Evolutionary conservation across 257 asterid genomes (phyloP).

Genomic region (Solanum megistacrolobum): DNA sequence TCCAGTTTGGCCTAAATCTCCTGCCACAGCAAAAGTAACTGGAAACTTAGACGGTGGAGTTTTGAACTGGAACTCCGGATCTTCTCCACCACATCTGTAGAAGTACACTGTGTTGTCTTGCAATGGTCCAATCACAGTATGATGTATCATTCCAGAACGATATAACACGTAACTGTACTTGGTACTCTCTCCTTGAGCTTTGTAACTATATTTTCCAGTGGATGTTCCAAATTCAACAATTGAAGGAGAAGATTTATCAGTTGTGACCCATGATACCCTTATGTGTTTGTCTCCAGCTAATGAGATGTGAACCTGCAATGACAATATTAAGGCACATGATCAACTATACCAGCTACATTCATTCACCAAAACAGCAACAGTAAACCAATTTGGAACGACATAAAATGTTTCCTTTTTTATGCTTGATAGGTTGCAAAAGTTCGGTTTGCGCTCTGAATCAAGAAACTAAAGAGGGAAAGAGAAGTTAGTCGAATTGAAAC

Average conservation of each 20-base stretch:
- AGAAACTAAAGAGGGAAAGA: neutral
- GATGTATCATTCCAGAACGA: constrained; percentile 73
- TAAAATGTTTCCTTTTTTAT: neutral
- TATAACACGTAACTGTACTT: constrained; percentile 54
- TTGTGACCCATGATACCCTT: constrained; percentile 68
- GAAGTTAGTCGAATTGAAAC: neutral
- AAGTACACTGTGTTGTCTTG: constrained; percentile 45
- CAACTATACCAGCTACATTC: neutral
- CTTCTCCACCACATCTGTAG: constrained; percentile 77
- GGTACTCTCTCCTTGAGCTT: constrained; percentile 54
- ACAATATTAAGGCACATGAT: neutral
- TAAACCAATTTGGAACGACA: neutral
- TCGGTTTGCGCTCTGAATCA: neutral
- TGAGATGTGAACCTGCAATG: constrained; percentile 78
- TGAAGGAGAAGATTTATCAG: constrained; percentile 41
- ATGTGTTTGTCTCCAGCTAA: constrained; percentile 74
- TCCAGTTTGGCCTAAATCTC: constrained; percentile 93
- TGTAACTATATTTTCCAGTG: constrained; percentile 37
- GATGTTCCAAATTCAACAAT: constrained; percentile 72
- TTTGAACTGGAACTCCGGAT: constrained; percentile 68
- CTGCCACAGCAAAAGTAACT: constrained; percentile 73
- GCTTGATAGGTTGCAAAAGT: neutral
- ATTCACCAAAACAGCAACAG: neutral
- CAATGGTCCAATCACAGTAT: constrained; percentile 80
- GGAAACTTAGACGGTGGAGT: constrained; percentile 91